These are phyloP conservation scores for Torulaspora quercuum DNA, from an alignment of 805 yeast genomes.

Conservation along the genomic window DNA sequence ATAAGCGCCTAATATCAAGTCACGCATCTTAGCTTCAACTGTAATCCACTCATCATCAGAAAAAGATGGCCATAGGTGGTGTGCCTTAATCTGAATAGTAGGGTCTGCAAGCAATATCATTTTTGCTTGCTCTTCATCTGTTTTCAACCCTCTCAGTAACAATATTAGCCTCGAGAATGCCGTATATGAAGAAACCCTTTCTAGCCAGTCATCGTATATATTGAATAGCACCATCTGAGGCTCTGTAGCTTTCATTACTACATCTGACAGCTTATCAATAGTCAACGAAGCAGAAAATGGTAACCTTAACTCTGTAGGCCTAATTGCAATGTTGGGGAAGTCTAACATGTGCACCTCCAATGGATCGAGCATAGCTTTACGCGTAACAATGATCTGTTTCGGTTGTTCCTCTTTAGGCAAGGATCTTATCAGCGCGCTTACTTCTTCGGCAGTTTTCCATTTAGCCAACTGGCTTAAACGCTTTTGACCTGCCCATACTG, in stretches of 20 bases:
- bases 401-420: slow-evolving; percentile 94
- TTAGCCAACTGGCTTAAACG: slow-evolving; percentile 89
- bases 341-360: slow-evolving; percentile 95
- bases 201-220: slow-evolving; percentile 92
- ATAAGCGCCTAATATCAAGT: slow-evolving; percentile 79
- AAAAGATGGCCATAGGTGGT: slow-evolving; percentile 93
- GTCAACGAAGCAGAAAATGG: slow-evolving; percentile 87
- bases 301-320: slow-evolving; percentile 82
- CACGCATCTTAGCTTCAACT: slow-evolving; percentile 84
- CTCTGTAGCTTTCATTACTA: slow-evolving; percentile 82
- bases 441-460: slow-evolving; percentile 98
- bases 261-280: slow-evolving; percentile 71
- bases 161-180: slow-evolving; percentile 88
- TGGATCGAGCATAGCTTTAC: slow-evolving; percentile 92
- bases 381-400: slow-evolving; percentile 80
- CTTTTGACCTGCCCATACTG: slow-evolving; percentile 96
- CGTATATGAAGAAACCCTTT: slow-evolving; percentile 77
- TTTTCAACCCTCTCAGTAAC: slow-evolving; percentile 75
- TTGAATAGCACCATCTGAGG: slow-evolving; percentile 91
- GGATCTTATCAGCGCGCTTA: slow-evolving; percentile 83
- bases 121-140: slow-evolving; percentile 73
- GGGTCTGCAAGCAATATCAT: slow-evolving; percentile 72
- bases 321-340: slow-evolving; percentile 84
- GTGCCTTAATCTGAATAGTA: slow-evolving; percentile 61
- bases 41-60: slow-evolving; percentile 87